Evolutionary conservation across 1,139 yeast species (phyloP), one percentile per base, ranked within the genome.

Genomic region (Yamadazyma spencermartinsiae): DNA sequence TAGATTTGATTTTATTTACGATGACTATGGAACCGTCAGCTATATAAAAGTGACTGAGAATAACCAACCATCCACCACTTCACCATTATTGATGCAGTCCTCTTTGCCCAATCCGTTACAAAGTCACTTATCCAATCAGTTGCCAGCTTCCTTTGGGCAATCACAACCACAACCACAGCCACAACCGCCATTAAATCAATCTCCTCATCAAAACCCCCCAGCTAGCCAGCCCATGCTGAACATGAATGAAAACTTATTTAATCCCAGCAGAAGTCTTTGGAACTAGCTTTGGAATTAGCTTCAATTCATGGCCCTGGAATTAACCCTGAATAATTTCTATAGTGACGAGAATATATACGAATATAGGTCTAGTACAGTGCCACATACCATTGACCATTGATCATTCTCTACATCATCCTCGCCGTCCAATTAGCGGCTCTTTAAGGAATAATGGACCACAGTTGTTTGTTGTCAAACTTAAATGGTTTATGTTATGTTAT

Each of bases 21-120:
- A 76, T 48, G 77, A 74, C 35, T 60, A 61, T 39, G 78, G 79
- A 2, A 65, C 64, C 10, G 75, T 74, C 2, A 68, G 72, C 11
- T 75, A 69, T 45, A 60, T 72, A 34, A 69, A 71, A 44, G 62
- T 65, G 14, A 21, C 32, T 8, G 41, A 40, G 3, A 30, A 19
- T 6, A 16, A 7, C 10, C 8, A 7, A 11, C 17, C 17, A 12
- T 5, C 29, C 14, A 19, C 34, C 12, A 23, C 26, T 6, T 43
- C 46, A 9, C 42, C 46, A 25, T 24, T 29, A 29, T 16, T 31
- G 9, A 29, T 18, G 15, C 38, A 29, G 17, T 18, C 26, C 11
- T 14, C 23, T 4, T 19, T 28, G 9, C 19, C n/a, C n/a, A n/a
- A 18, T 10, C 19, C 10, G 6, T 4, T 5, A 6, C 18, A 7